These are phyloP conservation scores for Fusarium sp. DNA, from an alignment of 2,329 filamentous ascomycete species.

Conservation along the genomic window DNA sequence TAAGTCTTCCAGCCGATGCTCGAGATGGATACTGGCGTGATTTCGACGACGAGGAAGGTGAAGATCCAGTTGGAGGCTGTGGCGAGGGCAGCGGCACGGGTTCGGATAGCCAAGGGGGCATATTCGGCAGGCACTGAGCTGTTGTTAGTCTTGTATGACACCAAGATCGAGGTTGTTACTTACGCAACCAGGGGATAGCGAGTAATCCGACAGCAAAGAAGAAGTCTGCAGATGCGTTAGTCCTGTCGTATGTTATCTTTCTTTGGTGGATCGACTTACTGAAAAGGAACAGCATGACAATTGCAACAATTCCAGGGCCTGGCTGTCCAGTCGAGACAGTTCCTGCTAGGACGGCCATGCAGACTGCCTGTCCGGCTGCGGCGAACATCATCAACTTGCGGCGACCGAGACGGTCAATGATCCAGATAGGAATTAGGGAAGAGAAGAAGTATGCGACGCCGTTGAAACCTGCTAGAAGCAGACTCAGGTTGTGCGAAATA, in stretches of 20 bases:
- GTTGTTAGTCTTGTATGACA: slow-evolving; percentile 9
- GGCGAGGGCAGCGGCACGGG: slow-evolving; percentile 52
- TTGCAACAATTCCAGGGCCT: slow-evolving; percentile 55
- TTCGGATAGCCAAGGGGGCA: slow-evolving; percentile 53
- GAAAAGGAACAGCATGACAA: slow-evolving; percentile 58
- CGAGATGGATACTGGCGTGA: slow-evolving; percentile 52
- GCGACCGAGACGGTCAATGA: slow-evolving; percentile 59
- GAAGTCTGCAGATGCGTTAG: slow-evolving; percentile 44
- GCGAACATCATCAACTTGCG: slow-evolving; percentile 68
- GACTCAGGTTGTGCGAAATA: slow-evolving; percentile 56
- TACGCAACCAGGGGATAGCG: slow-evolving; percentile 53
- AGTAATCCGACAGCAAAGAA: slow-evolving; percentile 56
- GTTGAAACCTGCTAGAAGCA: slow-evolving; percentile 65
- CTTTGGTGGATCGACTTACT: slow-evolving; percentile 21
- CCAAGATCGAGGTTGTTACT: background rate
- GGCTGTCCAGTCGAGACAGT: slow-evolving; percentile 54
- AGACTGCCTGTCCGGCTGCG: slow-evolving; percentile 50
- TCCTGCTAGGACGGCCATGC: slow-evolving; percentile 60
- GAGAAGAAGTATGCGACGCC: slow-evolving; percentile 52
- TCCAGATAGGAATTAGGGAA: slow-evolving; percentile 47
- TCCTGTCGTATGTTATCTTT: accelerated
- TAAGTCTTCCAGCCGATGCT: slow-evolving; percentile 54
- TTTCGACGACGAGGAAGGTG: slow-evolving; percentile 53
- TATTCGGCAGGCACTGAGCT: slow-evolving; percentile 56
- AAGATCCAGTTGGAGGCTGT: slow-evolving; percentile 54